Evolutionary conservation across 2,329 filamentous ascomycete genomes (phyloP).

Genomic region (Pyricularia sp.): DNA sequence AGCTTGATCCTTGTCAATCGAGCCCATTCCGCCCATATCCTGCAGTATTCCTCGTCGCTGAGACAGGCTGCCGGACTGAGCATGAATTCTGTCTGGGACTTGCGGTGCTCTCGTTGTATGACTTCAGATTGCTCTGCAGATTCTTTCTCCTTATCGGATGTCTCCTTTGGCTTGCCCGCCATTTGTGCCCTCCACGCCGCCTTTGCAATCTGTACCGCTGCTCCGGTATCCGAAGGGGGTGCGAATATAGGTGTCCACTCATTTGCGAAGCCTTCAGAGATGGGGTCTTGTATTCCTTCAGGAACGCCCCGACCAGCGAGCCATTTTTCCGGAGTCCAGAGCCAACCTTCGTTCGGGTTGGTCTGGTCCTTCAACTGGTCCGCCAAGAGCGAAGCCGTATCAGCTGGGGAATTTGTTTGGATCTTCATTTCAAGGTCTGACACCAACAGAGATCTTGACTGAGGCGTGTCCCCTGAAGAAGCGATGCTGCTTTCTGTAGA

Average conservation of each 20-base stretch:
- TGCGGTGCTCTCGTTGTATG: neutral
- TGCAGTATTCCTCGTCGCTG: neutral
- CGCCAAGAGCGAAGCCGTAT: neutral
- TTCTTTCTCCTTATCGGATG: neutral
- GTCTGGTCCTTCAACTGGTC: neutral
- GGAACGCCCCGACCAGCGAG: neutral
- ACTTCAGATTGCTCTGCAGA: neutral
- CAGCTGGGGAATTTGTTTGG: neutral
- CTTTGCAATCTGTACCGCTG: neutral
- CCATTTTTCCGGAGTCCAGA: neutral
- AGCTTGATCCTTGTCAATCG: neutral
- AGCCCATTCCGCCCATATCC: neutral
- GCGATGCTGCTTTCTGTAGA: neutral
- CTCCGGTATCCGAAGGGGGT: neutral
- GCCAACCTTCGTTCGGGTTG: neutral
- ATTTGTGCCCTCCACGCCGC: neutral
- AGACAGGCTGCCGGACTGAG: neutral
- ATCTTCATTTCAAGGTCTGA: neutral
- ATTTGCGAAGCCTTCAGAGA: neutral
- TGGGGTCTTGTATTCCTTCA: neutral
- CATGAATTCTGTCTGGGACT: neutral
- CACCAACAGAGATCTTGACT: neutral
- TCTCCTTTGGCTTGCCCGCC: neutral
- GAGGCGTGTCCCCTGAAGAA: neutral
- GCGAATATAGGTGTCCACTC: neutral